These are phyloP conservation scores for Russula earlei DNA, from an alignment of 768 basidiomycete species.

Conservation along the genomic window DNA sequence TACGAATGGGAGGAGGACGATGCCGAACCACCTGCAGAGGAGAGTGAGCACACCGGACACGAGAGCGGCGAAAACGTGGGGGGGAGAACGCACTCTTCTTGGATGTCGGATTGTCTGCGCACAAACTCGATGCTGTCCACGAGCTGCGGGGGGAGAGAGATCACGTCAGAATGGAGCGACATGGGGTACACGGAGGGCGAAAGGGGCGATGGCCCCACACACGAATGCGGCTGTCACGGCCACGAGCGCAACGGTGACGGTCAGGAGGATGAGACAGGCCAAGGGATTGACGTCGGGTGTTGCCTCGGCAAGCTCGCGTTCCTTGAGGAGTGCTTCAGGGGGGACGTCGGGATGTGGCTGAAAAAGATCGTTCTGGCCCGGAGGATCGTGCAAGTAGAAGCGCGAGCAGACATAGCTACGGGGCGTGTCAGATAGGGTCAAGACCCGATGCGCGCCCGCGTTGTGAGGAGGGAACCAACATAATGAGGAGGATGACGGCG, in stretches of 20 bases:
- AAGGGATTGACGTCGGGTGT: slow-evolving; percentile 57
- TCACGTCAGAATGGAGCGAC: background rate
- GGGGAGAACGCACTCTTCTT: slow-evolving; percentile 38
- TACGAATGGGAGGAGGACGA: slow-evolving; percentile 61
- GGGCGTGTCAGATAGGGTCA: background rate
- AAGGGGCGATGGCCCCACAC: slow-evolving; percentile 20
- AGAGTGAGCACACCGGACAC: background rate
- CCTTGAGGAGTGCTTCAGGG: slow-evolving; percentile 22
- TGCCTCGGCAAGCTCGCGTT: slow-evolving; percentile 34
- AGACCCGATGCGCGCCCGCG: background rate
- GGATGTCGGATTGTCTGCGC: slow-evolving; percentile 33
- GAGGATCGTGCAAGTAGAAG: slow-evolving; percentile 62
- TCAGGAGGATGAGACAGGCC: slow-evolving; percentile 46
- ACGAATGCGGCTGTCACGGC: slow-evolving; percentile 67
- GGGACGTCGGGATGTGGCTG: slow-evolving; percentile 34
- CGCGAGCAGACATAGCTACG: slow-evolving; percentile 56
- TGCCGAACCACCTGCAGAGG: slow-evolving; percentile 53
- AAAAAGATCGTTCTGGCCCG: slow-evolving; percentile 45
- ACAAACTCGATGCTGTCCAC: slow-evolving; percentile 57
- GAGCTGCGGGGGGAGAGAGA: slow-evolving; percentile 31
- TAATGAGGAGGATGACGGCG: slow-evolving; percentile 48
- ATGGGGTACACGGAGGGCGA: background rate
- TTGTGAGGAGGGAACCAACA: slow-evolving; percentile 32
- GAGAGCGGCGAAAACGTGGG: background rate
- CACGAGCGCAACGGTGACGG: slow-evolving; percentile 48